Evolutionary conservation across 73 alveolate genomes (phyloP).

Genomic region (Stentor roeselii): DNA sequence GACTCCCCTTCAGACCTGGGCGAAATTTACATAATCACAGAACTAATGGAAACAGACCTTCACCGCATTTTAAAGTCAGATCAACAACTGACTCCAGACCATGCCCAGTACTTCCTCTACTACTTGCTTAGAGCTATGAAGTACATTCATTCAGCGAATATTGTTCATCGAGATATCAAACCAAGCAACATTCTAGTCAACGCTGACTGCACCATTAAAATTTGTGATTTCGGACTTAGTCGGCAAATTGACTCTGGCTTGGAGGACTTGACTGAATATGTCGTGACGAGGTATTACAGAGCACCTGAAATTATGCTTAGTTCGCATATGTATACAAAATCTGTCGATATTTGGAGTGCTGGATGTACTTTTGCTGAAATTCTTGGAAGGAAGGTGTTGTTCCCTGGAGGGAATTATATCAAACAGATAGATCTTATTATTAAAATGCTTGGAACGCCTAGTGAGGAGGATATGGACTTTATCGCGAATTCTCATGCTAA

Average conservation of each 20-base stretch:
- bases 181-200: conserved; percentile 31
- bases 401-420: conserved; percentile 76
- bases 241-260: conserved; percentile 40
- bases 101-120: conserved; percentile 68
- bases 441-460: conserved; percentile 82
- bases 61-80: conserved; percentile 65
- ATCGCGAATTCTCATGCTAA: conserved; percentile 34
- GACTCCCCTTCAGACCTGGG: conserved; percentile 20
- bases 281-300: conserved; percentile 59
- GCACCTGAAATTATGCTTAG: conserved; percentile 77
- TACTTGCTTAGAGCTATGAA: conserved; percentile 48
- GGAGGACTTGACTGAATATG: conserved; percentile 47
- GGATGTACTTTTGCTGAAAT: conserved; percentile 94
- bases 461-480: conserved; percentile 43
- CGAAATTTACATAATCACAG: conserved; percentile 68
- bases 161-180: conserved; percentile 25
- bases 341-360: conserved; percentile 88
- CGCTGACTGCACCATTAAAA: conserved; percentile 35
- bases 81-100: conserved; percentile 72
- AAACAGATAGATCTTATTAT: conserved; percentile 80
- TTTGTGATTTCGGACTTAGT: conserved; percentile 66
- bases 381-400: conserved; percentile 68
- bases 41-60: conserved; percentile 89
- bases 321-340: conserved; percentile 35
- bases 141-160: conserved; percentile 15